A percentile compares a stretch with the other conserved stretches of the same genome.
phyloP scores from a whole-genome alignment of 495 filamentous ascomycete genomes.

The Lentithecium fluviatile region DNA sequence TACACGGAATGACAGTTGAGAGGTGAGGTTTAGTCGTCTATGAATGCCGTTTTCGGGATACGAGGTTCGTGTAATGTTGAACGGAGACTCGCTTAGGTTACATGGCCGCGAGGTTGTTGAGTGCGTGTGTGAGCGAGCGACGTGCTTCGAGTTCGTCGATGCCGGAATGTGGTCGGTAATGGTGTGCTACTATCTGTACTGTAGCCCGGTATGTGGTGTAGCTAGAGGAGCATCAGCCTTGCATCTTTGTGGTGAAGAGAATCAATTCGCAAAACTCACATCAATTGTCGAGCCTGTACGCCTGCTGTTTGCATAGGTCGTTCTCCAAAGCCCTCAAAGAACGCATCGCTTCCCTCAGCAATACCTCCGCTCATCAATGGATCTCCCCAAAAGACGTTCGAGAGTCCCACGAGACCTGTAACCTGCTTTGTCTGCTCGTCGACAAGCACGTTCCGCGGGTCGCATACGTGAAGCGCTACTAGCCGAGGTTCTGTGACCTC shows the following conservation, averaged over 20 bases:
- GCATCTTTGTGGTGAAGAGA: conserved; percentile 1
- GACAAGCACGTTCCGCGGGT: conserved; percentile 58
- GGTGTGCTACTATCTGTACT: conserved; percentile 38
- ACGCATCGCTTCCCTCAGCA: conserved; percentile 47
- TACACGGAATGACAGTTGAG: no score
- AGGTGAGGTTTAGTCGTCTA: no score
- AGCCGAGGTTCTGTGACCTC: conserved; percentile 57
- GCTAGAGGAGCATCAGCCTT: conserved; percentile 51
- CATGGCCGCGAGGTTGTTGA: conserved; percentile 36
- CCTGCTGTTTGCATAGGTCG: conserved; percentile 31
- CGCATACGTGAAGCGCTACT: conserved; percentile 57
- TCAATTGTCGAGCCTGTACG: conserved; percentile 37
- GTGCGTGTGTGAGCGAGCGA: conserved; percentile 39
- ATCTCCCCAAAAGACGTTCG: conserved; percentile 59
- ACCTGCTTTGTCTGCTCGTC: conserved; percentile 50
- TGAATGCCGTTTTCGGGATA: no score
- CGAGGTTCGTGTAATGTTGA: no score
- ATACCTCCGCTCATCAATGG: conserved; percentile 55
- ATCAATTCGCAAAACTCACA: conserved; percentile 63
- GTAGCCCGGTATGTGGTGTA: conserved; percentile 42
- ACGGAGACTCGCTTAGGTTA: no score
- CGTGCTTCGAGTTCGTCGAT: conserved; percentile 41
- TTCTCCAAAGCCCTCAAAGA: conserved; percentile 48
- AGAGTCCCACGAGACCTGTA: conserved; percentile 48
- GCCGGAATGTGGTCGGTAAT: conserved; percentile 39